Evolutionary conservation across 306 rosid species (phyloP), one percentile per base, ranked within the genome.

Genomic region (Gleditsia sinensis): DNA sequence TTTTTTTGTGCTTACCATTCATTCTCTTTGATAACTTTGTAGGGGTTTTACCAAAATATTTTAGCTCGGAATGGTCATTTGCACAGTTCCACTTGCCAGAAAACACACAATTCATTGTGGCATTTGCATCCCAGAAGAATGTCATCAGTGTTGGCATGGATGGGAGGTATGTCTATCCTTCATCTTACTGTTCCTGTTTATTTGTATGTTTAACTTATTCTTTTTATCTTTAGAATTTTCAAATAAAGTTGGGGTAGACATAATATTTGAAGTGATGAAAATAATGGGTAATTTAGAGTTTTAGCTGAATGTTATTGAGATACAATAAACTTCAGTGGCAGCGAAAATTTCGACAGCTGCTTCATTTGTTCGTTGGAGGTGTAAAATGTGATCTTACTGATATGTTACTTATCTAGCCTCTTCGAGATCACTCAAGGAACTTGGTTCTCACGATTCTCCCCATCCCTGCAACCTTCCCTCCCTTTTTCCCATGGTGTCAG

Each of bases 1-100:
- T 45, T 16, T 33, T 28, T 51, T 64, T 54, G 21, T 45, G 25
- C 76, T 76, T 49, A 69, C 45, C n/a, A n/a, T n/a, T n/a, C n/a
- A n/a, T n/a, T n/a, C n/a, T 57, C 53, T 76, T 71, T 71, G 71
- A 68, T 45, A 14, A 17, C 40, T 57, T 69, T 68, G 71, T 71
- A 94, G 99, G 99, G 69, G 86, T 90, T 62, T 80, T 94, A 71
- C 99, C 99, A 67, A 94, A 90, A 87, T 94, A 94, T 80, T 94
- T 94, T 74, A 94, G 99, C 88, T 94, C 97, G 13, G 99, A 94
- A 79, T 90, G 99, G 99, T 94, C 99, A 74, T 90, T 94, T 86
- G 93, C 99, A 17, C 95, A 57, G 83, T 88, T 90, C 86, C 99
- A 61, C 83, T 80, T 92, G 75, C 93, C 95, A 46, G 96, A 87